A percentile compares a stretch with the other conserved stretches of the same genome.
Evolutionary conservation across 176 grass and related monocot genomes (phyloP).

Genomic region (Avena insularis): DNA sequence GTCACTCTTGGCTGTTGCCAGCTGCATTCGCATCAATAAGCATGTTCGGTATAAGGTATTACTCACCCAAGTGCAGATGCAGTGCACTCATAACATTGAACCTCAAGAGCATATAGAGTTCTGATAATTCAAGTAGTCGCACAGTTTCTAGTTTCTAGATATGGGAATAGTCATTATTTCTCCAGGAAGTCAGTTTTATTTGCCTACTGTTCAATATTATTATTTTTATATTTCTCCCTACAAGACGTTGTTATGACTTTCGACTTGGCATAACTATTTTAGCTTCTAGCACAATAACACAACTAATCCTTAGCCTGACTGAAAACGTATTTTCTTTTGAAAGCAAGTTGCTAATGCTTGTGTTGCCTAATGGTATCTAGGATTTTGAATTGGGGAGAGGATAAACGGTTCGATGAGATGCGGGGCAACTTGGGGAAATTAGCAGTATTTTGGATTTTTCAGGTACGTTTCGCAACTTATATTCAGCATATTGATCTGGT

Average conservation of each 20-base stretch:
- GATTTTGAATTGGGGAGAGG: constrained; percentile 94
- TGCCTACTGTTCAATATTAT: background rate
- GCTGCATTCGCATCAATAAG: background rate
- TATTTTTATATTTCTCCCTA: background rate
- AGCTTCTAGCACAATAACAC: background rate
- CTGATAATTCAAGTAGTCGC: constrained; percentile 10
- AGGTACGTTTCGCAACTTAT: constrained; percentile 56
- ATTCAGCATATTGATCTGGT: constrained; percentile 25
- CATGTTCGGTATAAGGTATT: background rate
- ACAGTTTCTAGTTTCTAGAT: background rate
- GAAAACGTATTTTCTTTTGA: background rate
- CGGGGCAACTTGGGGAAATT: constrained; percentile 77
- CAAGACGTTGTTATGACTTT: background rate
- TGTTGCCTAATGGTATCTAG: constrained; percentile 47
- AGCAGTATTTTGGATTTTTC: constrained; percentile 85
- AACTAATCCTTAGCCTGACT: background rate
- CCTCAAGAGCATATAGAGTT: constrained; percentile 11
- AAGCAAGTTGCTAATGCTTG: constrained; percentile 4
- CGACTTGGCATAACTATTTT: background rate
- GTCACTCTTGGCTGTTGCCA: background rate
- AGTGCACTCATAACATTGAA: background rate
- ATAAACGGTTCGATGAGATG: constrained; percentile 86
- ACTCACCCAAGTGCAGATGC: background rate
- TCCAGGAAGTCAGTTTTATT: constrained; percentile 7
- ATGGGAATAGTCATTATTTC: no score